A percentile compares a stretch with the other conserved stretches of the same genome.
Evolutionary conservation across 345 rosid species (phyloP).

Genomic region (Heritiera fomes): DNA sequence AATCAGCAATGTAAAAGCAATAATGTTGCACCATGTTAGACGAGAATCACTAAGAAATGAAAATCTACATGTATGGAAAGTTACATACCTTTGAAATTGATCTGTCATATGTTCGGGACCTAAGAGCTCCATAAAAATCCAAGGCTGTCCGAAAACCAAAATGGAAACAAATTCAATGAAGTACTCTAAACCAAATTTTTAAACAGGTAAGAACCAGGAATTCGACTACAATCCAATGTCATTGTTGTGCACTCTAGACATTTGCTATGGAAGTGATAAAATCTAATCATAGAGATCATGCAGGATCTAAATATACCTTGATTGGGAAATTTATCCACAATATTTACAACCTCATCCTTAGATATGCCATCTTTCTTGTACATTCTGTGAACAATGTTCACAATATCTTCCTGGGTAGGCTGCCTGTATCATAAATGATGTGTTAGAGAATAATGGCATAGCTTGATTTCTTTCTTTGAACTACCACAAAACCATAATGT

Average conservation of each 20-base stretch:
- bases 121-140: conserved; percentile 93
- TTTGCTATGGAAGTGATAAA: not conserved
- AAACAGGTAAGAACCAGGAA: not conserved
- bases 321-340: conserved; percentile 81
- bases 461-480: conserved; percentile 6
- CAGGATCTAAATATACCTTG: conserved; percentile 54
- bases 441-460: conserved; percentile 22
- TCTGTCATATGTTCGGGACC: conserved; percentile 89
- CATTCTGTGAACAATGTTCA: conserved; percentile 85
- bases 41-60: not conserved
- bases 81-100: conserved; percentile 71
- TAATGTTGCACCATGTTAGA: not conserved
- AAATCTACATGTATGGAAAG: not conserved
- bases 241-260: not conserved
- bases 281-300: not conserved
- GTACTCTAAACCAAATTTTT: not conserved
- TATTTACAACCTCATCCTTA: conserved; percentile 54
- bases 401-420: conserved; percentile 81
- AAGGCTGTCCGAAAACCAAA: conserved; percentile 53
- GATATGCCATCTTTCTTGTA: conserved; percentile 87
- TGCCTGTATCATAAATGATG: conserved; percentile 58
- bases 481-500: not conserved
- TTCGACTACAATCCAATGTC: not conserved
- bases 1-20: conserved; percentile 8
- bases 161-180: conserved; percentile 5